Percentiles rank a stretch among this genome's conserved stretches.
These are phyloP conservation scores for Isoetes engelmannii DNA, from an alignment of 83 land plant genomes.

Conservation along the genomic window DNA sequence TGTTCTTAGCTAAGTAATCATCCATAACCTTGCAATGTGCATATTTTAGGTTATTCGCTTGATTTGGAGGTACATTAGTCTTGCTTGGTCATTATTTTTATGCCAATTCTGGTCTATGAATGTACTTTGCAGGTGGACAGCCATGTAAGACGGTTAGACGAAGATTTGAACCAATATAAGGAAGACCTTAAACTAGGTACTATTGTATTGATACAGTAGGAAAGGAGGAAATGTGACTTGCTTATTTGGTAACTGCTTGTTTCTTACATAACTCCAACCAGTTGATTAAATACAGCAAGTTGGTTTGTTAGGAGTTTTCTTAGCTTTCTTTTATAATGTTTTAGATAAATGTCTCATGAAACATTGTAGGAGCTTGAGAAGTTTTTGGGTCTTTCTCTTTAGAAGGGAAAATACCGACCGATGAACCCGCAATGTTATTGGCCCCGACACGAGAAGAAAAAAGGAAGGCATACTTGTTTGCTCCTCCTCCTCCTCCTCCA, in stretches of 20 bases:
- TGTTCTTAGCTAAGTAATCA: too few relatives aligned
- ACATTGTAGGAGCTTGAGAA: too few relatives aligned
- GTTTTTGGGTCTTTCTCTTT: background rate
- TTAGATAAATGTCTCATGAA: too few relatives aligned
- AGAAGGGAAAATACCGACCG: constrained; percentile 84
- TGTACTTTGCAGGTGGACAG: constrained; percentile 57
- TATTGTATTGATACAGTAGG: background rate
- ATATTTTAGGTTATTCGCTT: too few relatives aligned
- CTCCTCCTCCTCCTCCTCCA: constrained; percentile 63
- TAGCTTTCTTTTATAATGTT: too few relatives aligned
- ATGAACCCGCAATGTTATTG: constrained; percentile 78
- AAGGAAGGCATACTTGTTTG: constrained; percentile 43
- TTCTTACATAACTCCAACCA: too few relatives aligned
- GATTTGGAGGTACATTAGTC: background rate
- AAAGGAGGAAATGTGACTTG: background rate
- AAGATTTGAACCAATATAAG: constrained; percentile 73
- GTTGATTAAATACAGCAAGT: too few relatives aligned
- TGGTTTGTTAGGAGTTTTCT: too few relatives aligned
- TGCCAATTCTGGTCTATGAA: background rate
- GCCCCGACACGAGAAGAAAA: constrained; percentile 53
- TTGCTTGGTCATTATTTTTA: background rate
- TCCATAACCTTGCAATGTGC: too few relatives aligned
- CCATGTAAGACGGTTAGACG: constrained; percentile 82
- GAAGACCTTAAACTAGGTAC: constrained; percentile 95
- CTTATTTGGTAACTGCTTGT: too few relatives aligned